Conservation (phyloP, 805 yeast species). For the Pichia rugopelliculosa region DNA sequence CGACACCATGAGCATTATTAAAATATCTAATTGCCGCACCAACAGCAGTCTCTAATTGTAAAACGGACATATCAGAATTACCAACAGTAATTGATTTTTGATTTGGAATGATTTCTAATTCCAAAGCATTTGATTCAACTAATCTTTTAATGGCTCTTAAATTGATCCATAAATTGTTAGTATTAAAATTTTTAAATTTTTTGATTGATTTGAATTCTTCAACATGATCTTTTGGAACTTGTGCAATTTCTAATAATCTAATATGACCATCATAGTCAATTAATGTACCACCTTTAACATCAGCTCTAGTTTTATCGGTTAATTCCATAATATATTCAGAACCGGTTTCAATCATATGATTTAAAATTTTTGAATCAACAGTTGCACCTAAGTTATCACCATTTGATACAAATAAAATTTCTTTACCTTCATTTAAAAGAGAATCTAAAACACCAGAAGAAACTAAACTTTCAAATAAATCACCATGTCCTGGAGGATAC, state of each 20-base stretch:
- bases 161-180: slow-evolving; percentile 96
- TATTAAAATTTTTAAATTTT: slow-evolving; percentile 96
- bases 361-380: slow-evolving; percentile 81
- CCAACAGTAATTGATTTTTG: slow-evolving; percentile 76
- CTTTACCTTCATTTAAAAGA: slow-evolving; percentile 87
- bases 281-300: slow-evolving; percentile 98
- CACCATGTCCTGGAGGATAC: slow-evolving; percentile 99
- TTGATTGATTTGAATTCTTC: slow-evolving; percentile 97
- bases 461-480: slow-evolving; percentile 82
- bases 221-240: slow-evolving; percentile 96
- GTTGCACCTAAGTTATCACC: slow-evolving; percentile 99
- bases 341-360: slow-evolving; percentile 86
- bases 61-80: slow-evolving; percentile 68
- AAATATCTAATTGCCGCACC: slow-evolving; percentile 99
- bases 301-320: slow-evolving; percentile 98
- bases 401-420: slow-evolving; percentile 88
- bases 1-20: slow-evolving; percentile 92
- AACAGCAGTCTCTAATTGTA: slow-evolving; percentile 97
- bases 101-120: slow-evolving; percentile 94
- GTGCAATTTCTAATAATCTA: slow-evolving; percentile 92
- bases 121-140: slow-evolving; percentile 73
- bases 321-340: slow-evolving; percentile 97
- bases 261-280: slow-evolving; percentile 94
- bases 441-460: slow-evolving; percentile 89
- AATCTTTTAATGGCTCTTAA: slow-evolving; percentile 89